These are phyloP conservation scores for Castanospermum australe DNA, from an alignment of 306 rosid species.

Conservation along the genomic window DNA sequence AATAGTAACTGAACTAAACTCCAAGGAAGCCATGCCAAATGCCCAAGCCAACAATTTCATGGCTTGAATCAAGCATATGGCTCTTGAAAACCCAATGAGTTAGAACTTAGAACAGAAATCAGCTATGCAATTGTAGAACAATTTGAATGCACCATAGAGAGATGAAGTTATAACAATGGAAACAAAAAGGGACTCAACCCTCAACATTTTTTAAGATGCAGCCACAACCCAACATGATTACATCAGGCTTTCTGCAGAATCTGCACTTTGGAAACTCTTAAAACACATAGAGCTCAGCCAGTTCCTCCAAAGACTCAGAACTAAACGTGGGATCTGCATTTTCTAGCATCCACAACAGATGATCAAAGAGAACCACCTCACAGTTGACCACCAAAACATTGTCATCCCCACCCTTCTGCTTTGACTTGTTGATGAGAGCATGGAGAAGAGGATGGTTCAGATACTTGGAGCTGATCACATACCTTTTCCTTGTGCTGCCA, in stretches of 20 bases:
- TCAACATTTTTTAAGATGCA: conserved; percentile 27
- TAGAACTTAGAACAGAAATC: background rate
- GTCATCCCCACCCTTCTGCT: conserved; percentile 26
- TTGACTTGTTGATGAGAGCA: conserved; percentile 70
- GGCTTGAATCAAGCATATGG: background rate
- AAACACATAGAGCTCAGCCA: conserved; percentile 78
- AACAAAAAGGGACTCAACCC: background rate
- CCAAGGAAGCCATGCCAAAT: background rate
- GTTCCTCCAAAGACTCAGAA: conserved; percentile 80
- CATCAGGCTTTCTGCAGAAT: background rate
- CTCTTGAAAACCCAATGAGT: background rate
- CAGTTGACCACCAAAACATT: conserved; percentile 58
- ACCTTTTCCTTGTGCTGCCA: conserved; percentile 78
- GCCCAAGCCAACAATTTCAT: background rate
- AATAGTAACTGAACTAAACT: background rate
- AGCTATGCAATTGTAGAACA: background rate
- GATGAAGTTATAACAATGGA: background rate
- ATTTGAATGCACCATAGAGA: background rate
- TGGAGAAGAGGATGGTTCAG: conserved; percentile 69
- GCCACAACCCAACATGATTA: conserved; percentile 9
- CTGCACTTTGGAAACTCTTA: conserved; percentile 25
- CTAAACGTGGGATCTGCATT: conserved; percentile 71
- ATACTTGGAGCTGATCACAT: conserved; percentile 60
- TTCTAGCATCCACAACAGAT: conserved; percentile 87
- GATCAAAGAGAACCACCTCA: conserved; percentile 91